Conservation (phyloP, 768 basidiomycete species). For the Daedalea quercina region DNA sequence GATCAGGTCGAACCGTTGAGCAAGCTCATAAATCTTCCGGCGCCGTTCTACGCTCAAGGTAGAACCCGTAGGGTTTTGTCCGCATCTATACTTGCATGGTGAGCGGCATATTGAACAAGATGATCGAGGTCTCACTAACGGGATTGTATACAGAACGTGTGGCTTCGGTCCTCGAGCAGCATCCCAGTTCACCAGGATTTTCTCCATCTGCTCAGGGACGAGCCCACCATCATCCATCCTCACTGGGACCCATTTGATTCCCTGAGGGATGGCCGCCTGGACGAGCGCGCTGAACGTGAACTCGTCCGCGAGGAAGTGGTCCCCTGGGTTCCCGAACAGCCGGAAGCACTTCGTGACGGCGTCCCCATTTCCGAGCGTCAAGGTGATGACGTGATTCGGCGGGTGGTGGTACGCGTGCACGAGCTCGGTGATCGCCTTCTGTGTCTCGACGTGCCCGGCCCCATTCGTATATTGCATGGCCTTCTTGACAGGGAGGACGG, state of each 20-base stretch:
- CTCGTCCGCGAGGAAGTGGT: conserved; percentile 37
- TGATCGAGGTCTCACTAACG: conserved; percentile 24
- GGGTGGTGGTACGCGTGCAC: conserved; percentile 27
- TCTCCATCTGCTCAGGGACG: conserved; percentile 42
- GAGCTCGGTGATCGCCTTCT: conserved; percentile 24
- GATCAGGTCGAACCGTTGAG: conserved; percentile 41
- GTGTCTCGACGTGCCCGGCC: conserved; percentile 24
- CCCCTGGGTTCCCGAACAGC: conserved; percentile 31
- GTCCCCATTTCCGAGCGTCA: conserved; percentile 34
- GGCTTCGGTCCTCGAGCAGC: conserved; percentile 38
- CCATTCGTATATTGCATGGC: conserved; percentile 31
- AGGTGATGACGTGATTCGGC: conserved; percentile 25
- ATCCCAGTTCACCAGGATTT: conserved; percentile 36
- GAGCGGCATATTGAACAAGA: not conserved
- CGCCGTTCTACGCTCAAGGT: conserved; percentile 37
- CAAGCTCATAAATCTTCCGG: conserved; percentile 39
- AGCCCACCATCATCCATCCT: conserved; percentile 42
- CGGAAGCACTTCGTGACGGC: conserved; percentile 35
- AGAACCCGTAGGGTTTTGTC: conserved; percentile 47
- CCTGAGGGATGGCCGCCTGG: conserved; percentile 31
- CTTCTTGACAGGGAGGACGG: conserved; percentile 16
- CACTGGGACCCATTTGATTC: conserved; percentile 36
- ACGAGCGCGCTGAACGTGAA: conserved; percentile 35
- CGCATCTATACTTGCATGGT: conserved; percentile 13
- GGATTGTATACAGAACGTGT: conserved; percentile 42